Base-by-base conservation (phyloP, 1,139 yeast species). In the Geotrichum citri-aurantii region DNA sequence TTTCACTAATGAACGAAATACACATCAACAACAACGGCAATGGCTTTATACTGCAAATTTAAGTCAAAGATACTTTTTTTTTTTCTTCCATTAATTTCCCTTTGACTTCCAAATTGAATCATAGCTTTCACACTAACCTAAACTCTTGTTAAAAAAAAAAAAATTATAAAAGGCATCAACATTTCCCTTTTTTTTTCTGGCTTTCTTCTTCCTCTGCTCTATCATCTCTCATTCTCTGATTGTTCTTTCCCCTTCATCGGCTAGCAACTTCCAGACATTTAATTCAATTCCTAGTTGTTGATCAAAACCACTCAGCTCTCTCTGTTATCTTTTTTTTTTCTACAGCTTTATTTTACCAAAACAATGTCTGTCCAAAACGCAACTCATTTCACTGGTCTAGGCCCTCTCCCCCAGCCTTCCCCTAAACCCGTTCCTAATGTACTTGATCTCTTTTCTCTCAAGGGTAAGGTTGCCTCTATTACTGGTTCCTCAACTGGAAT, bases 401-500 rank as follows among this genome's bases (percentile, higher is more conserved):
- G 69, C 21, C 76, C 77, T 19, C 66, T 73, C 24, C 76, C 76
- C 58, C 62, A 58, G 33, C 66, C 66, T 31, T 55, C 60, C 31
- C 76, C 76, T 47, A 64, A 68, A 63, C 69, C 72, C 40, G 67
- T 71, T 19, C 33, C 65, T 48, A 66, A 67, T 61, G 73, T 73
- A 51, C 52, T 65, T 59, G 74, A 71, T 65, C 63, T 70, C 58
- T 73, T 73, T 66, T 71, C 74, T 0, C 77, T 88, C 63, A 87
- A 85, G 77, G 95, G 95, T 23, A 88, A 88, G 72, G 89, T 87
- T 21, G 95, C 95, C 58, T 82, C 90, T n/a, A 83, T 90, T 61
- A 88, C 96, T 21, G 97, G 97, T 40, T 86, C 95, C 3, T 85
- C 95, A 17, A 81, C 86, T 47, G 97, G 97, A 31, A 90, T 90